Percentiles rank a stretch among this genome's conserved stretches.
These are phyloP conservation scores for Heterobasidion parviporum DNA, from an alignment of 1,284 basidiomycete species.

Conservation along the genomic window DNA sequence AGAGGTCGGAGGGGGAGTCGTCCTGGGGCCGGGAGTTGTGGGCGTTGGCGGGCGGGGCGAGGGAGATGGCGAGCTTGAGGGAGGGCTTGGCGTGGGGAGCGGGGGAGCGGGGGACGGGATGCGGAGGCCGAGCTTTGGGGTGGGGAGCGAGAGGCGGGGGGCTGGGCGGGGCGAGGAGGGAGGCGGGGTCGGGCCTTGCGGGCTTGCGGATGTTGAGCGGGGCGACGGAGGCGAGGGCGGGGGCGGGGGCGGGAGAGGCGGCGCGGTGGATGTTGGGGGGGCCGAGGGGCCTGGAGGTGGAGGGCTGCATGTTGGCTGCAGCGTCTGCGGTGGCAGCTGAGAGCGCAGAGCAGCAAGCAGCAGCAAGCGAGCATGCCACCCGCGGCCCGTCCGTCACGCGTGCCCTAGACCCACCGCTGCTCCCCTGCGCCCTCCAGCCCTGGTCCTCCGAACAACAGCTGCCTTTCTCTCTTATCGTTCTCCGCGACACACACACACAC, in stretches of 20 bases:
- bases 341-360: background rate
- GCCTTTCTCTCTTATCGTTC: no score
- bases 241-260: slow-evolving; percentile 36
- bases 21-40: slow-evolving; percentile 1
- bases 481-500: no score
- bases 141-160: slow-evolving; percentile 15
- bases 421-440: no score
- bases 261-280: slow-evolving; percentile 41
- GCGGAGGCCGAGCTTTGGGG: slow-evolving; percentile 21
- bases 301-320: slow-evolving; percentile 17
- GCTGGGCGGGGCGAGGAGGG: slow-evolving; percentile 16
- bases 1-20: slow-evolving; percentile 12
- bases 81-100: slow-evolving; percentile 13
- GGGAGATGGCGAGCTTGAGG: slow-evolving; percentile 21
- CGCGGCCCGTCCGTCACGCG: no score
- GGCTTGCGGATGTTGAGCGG: slow-evolving; percentile 35
- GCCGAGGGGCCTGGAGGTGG: slow-evolving; percentile 42
- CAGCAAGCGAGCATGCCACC: no score
- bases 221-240: slow-evolving; percentile 24
- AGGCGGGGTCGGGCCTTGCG: slow-evolving; percentile 16
- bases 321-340: background rate
- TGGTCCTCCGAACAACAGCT: no score
- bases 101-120: slow-evolving; percentile 11
- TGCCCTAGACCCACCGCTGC: no score
- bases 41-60: background rate